Evolutionary conservation across 1,284 basidiomycete species (phyloP).

Genomic region (Apiotrichum mycotoxinovorans): DNA sequence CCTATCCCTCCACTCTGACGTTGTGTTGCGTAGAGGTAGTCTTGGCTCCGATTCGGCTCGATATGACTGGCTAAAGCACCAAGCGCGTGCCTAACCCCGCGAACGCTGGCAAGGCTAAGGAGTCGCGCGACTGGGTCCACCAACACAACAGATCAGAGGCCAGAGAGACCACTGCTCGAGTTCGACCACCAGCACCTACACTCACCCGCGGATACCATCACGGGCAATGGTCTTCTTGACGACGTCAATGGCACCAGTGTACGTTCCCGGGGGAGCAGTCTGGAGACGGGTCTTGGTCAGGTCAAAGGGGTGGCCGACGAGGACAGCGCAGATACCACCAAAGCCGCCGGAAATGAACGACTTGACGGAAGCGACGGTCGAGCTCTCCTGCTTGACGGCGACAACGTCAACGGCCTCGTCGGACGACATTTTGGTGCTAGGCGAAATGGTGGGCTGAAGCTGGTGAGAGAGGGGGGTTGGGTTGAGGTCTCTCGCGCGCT

Average conservation of each 20-base stretch:
- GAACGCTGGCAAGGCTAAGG: no score
- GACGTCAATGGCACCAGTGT: slow-evolving; percentile 90
- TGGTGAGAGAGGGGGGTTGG: neutral
- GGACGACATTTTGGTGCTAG: slow-evolving; percentile 27
- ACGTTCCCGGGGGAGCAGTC: slow-evolving; percentile 83
- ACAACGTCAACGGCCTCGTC: slow-evolving; percentile 28
- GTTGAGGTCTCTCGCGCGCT: neutral
- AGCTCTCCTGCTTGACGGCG: slow-evolving; percentile 24
- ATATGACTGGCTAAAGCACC: no score
- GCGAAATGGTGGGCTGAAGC: neutral
- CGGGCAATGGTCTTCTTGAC: slow-evolving; percentile 82
- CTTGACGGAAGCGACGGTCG: slow-evolving; percentile 56
- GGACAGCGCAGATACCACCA: slow-evolving; percentile 60
- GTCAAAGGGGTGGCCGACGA: slow-evolving; percentile 91
- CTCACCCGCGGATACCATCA: slow-evolving; percentile 84
- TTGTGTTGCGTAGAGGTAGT: no score
- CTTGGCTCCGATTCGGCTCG: no score
- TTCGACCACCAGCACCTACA: slow-evolving; percentile 13
- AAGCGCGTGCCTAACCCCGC: no score
- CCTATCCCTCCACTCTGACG: no score
- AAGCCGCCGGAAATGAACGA: slow-evolving; percentile 87
- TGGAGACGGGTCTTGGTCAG: slow-evolving; percentile 94
- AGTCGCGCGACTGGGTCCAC: no score
- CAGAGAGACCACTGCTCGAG: no score
- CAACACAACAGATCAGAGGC: no score